Evolutionary conservation across 2,329 filamentous ascomycete species (phyloP).

Genomic region (Hypoxylon sp.): DNA sequence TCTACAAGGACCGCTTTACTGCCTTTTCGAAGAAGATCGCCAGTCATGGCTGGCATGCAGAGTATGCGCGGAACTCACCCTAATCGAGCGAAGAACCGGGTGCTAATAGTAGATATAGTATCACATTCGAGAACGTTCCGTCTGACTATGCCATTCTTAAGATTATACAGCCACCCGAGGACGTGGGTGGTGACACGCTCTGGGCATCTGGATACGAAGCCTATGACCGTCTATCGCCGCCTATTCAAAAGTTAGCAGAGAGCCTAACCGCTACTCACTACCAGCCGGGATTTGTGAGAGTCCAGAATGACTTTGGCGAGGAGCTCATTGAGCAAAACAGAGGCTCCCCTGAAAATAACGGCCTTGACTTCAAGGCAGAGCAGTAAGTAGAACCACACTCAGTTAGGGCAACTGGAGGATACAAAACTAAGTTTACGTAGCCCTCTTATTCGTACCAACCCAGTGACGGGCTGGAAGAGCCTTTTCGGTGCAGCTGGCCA

Average conservation of each 20-base stretch:
- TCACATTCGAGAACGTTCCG: conserved; percentile 68
- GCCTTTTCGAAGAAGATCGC: conserved; percentile 52
- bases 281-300: conserved; percentile 66
- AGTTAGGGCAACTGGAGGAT: background rate
- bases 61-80: conserved; percentile 46
- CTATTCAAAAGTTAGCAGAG: conserved; percentile 64
- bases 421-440: conserved; percentile 15
- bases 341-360: conserved; percentile 71
- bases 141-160: conserved; percentile 69
- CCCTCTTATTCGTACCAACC: conserved; percentile 72
- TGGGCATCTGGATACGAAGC: conserved; percentile 68
- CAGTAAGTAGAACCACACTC: conserved; percentile 51
- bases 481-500: conserved; percentile 57
- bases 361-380: conserved; percentile 64
- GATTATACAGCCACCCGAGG: conserved; percentile 62
- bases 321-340: conserved; percentile 61
- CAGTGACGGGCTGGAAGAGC: conserved; percentile 71
- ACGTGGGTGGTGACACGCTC: conserved; percentile 63
- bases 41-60: conserved; percentile 66
- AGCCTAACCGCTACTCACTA: conserved; percentile 66
- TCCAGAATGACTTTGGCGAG: conserved; percentile 64
- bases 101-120: conserved; percentile 44
- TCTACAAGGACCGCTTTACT: conserved; percentile 63
- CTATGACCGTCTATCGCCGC: conserved; percentile 68
- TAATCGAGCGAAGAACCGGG: background rate